Base-by-base conservation (phyloP, 352 stramenopile species). In the Aphanomyces cochlioides region DNA sequence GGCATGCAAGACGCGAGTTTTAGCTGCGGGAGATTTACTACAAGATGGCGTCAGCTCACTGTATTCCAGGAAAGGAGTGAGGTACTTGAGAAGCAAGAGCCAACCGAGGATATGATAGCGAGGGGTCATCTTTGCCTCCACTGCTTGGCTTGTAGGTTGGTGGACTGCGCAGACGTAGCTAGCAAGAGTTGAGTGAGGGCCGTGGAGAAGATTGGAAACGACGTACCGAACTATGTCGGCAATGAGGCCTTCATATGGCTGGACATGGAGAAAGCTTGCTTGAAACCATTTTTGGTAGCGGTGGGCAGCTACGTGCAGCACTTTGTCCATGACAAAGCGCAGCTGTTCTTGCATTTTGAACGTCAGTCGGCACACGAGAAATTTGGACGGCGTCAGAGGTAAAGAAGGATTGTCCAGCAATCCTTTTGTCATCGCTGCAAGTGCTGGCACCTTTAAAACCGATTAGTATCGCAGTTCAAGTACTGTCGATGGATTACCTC, bases 251-350 rank as follows among this genome's bases (percentile, higher is more conserved):
- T 92, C 87, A 7, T 82, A 89, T 10, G 84, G 83, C 17, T 82
- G 64, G 19, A 66, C 80, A 40, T 81, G 90, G 53, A 95, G 75
- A 72, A 93, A 93, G 41, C 90, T 80, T 1, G 83, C 90, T 0
- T 85, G 85, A 66, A 95, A 95, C 87, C 87, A 95, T 72, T 93
- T 93, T 56, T 95, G 87, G 54, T 95, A 95, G 37, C 87, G 80
- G 38, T 67, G 59, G 38, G 59, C 59, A 6, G 59, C 12, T 10
- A 73, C n/a, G 19, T 37, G 39, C 45, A 41, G n/a, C 37, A 77
- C 67, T 54, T 65, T 61, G 73, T 88, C 83, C 85, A 92, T 93
- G 81, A 95, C 91, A 74, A 95, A 95, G 8, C 92, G 74, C 7
- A 95, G 67, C 37, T 91, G 81, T 60, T 95, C 87, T 66, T 95